Evolutionary conservation across 495 filamentous ascomycete genomes (phyloP), one percentile per base, ranked within the genome.

Genomic region (Aspergillus panamensis): DNA sequence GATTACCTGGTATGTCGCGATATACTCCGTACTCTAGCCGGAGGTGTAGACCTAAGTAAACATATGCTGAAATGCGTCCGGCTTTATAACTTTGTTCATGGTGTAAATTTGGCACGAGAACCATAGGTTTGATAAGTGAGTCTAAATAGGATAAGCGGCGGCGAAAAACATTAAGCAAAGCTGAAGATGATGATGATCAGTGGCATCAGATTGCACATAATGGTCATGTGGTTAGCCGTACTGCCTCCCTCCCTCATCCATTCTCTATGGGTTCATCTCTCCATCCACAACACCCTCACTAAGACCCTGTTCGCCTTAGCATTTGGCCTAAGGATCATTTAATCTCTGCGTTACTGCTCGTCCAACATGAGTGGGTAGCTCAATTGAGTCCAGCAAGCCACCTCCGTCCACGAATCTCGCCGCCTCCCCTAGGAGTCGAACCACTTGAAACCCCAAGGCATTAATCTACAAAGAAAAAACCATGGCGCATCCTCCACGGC

Each of bases 401-500:
- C 16, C 43, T 19, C 33, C 40, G 13, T 14, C 2, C 48, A 25
- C 55, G 25, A 20, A 43, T 40, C 40, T 30, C 16, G 17, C 39
- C 10, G 48, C 49, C 52, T 35, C 53, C 3, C 12, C 20, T 16
- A 25, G 25, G 5, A 5, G 25, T 25, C 25, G 14, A 17, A 43
- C 51, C 42, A 51, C 44, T 39, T 16, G 5, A 25, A 25, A 25
- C 25, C 25, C 25, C 5, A 5, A 25, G 25, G 5, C 5, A 25
- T 25, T 5, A 25, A 25, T 39, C 56, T 48, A 51, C 59, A 39
- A 2, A 42, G 48, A 3, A 35, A 35, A 16, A 48, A 32, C 20
- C 62, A 77, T 77, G 74, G 62, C 74, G 30, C 69, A 70, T 33
- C 69, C 67, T 52, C 54, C 69, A 33, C 66, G 71, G 52, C 74